phyloP scores from a whole-genome alignment of 2,329 filamentous ascomycete species.

The Calonectria naviculata region DNA sequence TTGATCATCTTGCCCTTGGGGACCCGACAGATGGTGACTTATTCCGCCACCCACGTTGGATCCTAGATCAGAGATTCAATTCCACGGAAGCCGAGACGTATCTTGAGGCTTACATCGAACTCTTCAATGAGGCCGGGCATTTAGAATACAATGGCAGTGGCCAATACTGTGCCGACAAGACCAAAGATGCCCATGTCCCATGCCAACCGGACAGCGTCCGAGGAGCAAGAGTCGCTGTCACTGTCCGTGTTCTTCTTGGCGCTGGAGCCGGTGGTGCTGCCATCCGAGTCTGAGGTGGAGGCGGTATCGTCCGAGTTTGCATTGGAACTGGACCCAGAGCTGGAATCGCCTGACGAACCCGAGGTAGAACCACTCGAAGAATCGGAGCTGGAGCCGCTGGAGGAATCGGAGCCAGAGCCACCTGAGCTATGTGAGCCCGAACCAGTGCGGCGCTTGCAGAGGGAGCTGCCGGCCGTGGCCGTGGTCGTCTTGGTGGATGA shows the following conservation, averaged over 20 bases:
- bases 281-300: neutral
- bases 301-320: no score
- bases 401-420: neutral
- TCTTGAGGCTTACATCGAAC: no score
- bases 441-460: neutral
- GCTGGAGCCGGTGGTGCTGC: neutral
- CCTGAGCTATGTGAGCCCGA: neutral
- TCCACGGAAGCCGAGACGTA: neutral
- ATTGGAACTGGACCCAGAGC: neutral
- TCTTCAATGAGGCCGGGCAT: no score
- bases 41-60: no score
- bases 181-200: conserved; percentile 19
- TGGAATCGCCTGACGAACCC: neutral
- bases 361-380: no score
- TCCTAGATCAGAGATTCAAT: neutral
- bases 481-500: conserved; percentile 22
- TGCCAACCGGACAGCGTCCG: neutral
- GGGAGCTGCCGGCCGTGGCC: neutral
- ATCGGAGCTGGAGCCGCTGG: neutral
- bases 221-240: conserved; percentile 19
- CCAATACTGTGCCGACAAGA: conserved; percentile 18
- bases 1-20: neutral
- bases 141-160: conserved; percentile 5
- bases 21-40: neutral
- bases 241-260: neutral